Conservation (phyloP, 2,329 filamentous ascomycete genomes). For the Hysterium pulicare region DNA sequence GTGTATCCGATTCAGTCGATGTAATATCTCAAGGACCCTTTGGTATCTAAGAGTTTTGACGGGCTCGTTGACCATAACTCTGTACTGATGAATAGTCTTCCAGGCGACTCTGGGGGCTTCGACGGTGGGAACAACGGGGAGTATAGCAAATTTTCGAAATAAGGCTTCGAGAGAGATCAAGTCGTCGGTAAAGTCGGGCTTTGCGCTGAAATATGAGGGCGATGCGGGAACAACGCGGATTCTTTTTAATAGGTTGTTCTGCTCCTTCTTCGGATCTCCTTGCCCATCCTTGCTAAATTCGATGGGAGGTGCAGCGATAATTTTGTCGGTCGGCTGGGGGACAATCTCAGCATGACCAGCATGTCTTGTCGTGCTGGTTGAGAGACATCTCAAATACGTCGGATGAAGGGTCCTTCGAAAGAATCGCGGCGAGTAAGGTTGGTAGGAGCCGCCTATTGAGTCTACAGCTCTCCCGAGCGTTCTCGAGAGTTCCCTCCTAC, state of each 20-base stretch:
- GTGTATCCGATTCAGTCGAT: conserved; percentile 80
- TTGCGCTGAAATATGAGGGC: conserved; percentile 90
- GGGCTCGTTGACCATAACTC: conserved; percentile 47
- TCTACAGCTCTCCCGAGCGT: conserved; percentile 25
- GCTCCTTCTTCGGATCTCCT: conserved; percentile 16
- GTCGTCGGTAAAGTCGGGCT: conserved; percentile 81
- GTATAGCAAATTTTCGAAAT: conserved; percentile 65
- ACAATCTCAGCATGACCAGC: conserved; percentile 25
- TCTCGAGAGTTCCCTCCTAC: conserved; percentile 28
- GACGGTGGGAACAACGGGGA: conserved; percentile 65
- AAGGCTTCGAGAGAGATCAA: conserved; percentile 71
- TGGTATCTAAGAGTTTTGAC: conserved; percentile 68
- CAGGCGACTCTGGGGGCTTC: conserved; percentile 74
- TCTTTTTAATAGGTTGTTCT: conserved; percentile 22
- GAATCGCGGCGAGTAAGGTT: conserved; percentile 23
- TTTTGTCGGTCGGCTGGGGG: conserved; percentile 18
- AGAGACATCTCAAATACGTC: conserved; percentile 28
- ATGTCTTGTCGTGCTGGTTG: conserved; percentile 24
- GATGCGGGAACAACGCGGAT: conserved; percentile 77
- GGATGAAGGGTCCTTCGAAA: conserved; percentile 16
- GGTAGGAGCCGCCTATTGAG: conserved; percentile 16
- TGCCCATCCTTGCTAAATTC: conserved; percentile 29
- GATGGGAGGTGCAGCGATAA: conserved; percentile 46
- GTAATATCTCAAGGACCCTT: conserved; percentile 70
- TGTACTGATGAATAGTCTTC: conserved; percentile 76